Conservation (phyloP, 1,284 basidiomycete species). For the Baeospora myosura region DNA sequence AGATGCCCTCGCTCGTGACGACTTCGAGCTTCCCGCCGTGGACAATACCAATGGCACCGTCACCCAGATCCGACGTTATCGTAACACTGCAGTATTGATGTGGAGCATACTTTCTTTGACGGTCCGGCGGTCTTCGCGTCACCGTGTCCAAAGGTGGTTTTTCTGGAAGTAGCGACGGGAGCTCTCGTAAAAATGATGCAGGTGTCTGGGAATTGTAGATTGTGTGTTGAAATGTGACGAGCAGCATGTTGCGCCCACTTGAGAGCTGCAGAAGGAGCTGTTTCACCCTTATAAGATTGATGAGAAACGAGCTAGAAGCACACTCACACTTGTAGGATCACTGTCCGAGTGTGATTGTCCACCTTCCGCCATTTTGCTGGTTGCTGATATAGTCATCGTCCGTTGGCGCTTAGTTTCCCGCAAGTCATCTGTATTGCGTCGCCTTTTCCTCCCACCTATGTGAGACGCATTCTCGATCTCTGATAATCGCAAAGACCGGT, state of each 20-base stretch:
- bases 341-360: no score
- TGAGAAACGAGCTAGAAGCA: no score
- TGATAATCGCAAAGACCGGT: neutral
- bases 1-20: neutral
- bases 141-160: neutral
- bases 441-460: neutral
- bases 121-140: neutral
- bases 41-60: neutral
- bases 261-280: neutral
- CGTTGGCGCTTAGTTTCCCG: no score
- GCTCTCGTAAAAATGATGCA: neutral
- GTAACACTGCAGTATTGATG: neutral
- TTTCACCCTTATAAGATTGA: neutral
- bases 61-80: neutral
- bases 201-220: neutral
- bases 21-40: neutral
- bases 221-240: neutral
- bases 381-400: neutral
- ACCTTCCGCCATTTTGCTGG: neutral
- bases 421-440: neutral
- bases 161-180: no score
- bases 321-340: no score
- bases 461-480: neutral
- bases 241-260: neutral
- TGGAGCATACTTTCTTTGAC: neutral